Evolutionary conservation across 2,329 filamentous ascomycete species (phyloP).

Genomic region (Apiospora marii): DNA sequence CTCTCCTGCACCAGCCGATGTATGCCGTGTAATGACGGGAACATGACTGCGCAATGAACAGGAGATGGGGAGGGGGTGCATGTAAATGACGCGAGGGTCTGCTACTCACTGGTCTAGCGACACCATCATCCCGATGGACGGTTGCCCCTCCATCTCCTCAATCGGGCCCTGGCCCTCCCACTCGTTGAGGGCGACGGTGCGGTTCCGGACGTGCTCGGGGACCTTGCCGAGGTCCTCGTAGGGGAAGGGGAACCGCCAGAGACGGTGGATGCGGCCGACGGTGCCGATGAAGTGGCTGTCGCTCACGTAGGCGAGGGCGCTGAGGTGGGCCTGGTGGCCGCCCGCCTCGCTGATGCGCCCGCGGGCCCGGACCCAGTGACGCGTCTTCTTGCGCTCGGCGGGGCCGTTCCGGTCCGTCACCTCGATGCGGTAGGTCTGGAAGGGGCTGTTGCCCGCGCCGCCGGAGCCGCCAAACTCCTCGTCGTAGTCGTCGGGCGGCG

Average conservation of each 20-base stretch:
- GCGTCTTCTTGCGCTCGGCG: constrained; percentile 70
- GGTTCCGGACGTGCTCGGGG: constrained; percentile 49
- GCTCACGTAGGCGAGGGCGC: constrained; percentile 90
- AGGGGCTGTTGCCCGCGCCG: constrained; percentile 50
- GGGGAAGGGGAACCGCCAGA: constrained; percentile 74
- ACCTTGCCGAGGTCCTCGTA: constrained; percentile 62
- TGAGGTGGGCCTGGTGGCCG: constrained; percentile 82
- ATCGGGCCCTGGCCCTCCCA: constrained; percentile 55
- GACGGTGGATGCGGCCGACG: constrained; percentile 78
- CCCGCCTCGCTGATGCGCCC: constrained; percentile 77
- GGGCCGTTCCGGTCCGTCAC: constrained; percentile 51
- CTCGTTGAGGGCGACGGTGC: constrained; percentile 49
- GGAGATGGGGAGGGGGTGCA: not conserved
- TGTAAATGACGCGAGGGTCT: not conserved
- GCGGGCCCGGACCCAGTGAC: constrained; percentile 77
- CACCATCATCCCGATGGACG: constrained; percentile 83
- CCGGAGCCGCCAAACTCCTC: constrained; percentile 49
- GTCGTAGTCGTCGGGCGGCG: constrained; percentile 50
- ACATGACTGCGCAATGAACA: constrained; percentile 4
- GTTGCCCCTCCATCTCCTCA: constrained; percentile 59
- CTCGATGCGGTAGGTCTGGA: constrained; percentile 54
- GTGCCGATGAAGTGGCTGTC: constrained; percentile 96
- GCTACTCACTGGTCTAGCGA: constrained; percentile 70
- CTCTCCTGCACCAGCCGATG: not conserved
- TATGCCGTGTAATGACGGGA: not conserved